Evolutionary conservation across 208 protist genomes (phyloP), one percentile per base, ranked within the genome.

Genomic region (Acanthamoeba healyi): DNA sequence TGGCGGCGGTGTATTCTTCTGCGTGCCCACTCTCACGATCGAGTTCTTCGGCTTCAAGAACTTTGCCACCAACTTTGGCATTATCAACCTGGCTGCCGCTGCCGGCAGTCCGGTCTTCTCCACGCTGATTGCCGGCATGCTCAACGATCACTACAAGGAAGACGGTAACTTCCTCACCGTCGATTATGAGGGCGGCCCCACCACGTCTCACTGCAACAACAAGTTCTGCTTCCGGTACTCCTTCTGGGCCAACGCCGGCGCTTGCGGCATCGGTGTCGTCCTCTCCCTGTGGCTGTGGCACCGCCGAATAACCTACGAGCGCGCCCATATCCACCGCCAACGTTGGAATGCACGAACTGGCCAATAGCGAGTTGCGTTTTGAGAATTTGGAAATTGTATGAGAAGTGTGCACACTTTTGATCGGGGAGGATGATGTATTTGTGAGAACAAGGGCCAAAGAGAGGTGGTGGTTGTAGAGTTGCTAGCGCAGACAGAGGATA

Each of bases 21-120:
- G 26, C 54, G 34, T 54, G n/a, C 79, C 79, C 54, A 87, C 79
- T 32, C 44, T 87, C 54, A 38, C 34, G 54, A 87, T 54, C 54
- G 79, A 87, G 79, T 65, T 87, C 79, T 87, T 87, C 34, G 79
- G 79, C 49, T 87, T 51, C 44, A 36, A 36, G 29, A 51, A 87
- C 79, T 87, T 87, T 87, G 63, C n/a, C 63, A 42, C 63, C 63
- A 87, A 54, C 79, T 87, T 65, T 49, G 79, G 79, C 32, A 42
- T 87, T 9, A 38, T 87, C 29, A 38, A 38, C 54, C 54, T 87
- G n/a, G 79, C 79, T 65, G 29, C 79, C 29, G 79, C 79, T 49
- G 29, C 34, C 29, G 79, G 79, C n/a, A 87, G 79, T 63, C 9
- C 26, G 54, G 29, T 87, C 32, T 51, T 87, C 29, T 29, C 79